These are phyloP conservation scores for Mortierella sp. DNA, from an alignment of 371 early-diverging fungal genomes.

Conservation along the genomic window DNA sequence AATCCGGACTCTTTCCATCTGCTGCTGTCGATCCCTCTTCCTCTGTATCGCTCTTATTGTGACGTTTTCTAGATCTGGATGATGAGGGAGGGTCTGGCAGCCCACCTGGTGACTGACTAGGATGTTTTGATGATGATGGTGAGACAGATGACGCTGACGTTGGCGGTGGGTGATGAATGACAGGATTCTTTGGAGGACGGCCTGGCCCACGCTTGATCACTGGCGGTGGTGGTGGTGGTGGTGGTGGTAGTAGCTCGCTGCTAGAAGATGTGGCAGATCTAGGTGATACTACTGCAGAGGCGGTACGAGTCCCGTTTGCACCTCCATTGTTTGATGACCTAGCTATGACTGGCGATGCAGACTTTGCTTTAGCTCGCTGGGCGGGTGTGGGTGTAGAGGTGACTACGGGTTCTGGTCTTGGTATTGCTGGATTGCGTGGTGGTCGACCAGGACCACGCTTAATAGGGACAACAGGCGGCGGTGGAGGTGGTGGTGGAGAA, in stretches of 20 bases:
- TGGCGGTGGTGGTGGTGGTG: neutral
- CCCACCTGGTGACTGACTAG: slow-evolving; percentile 2
- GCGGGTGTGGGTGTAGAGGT: neutral
- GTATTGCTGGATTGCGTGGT: slow-evolving; percentile 27
- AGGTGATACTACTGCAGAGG: slow-evolving; percentile 15
- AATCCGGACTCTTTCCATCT: slow-evolving; percentile 1
- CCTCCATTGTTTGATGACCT: slow-evolving; percentile 12
- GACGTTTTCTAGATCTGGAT: slow-evolving; percentile 40
- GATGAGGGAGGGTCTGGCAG: neutral
- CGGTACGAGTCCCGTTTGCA: slow-evolving; percentile 1
- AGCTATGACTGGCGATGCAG: slow-evolving; percentile 41
- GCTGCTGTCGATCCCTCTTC: slow-evolving; percentile 7
- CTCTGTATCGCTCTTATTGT: slow-evolving; percentile 32
- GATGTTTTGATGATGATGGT: slow-evolving; percentile 8
- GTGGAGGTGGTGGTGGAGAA: slow-evolving; percentile 8
- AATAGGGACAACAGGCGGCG: slow-evolving; percentile 26
- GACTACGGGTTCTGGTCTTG: slow-evolving; percentile 8
- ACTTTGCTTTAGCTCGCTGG: slow-evolving; percentile 28
- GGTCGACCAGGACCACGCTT: slow-evolving; percentile 53
- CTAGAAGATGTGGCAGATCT: slow-evolving; percentile 13
- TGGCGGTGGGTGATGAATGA: slow-evolving; percentile 2
- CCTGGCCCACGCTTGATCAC: slow-evolving; percentile 26
- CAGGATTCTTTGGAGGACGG: slow-evolving; percentile 23
- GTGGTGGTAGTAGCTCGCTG: slow-evolving; percentile 8
- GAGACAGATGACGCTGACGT: slow-evolving; percentile 9